A percentile compares a stretch with the other conserved stretches of the same genome.
phyloP scores from a whole-genome alignment of 1,139 yeast genomes.

The Debaryomyces sp. region DNA sequence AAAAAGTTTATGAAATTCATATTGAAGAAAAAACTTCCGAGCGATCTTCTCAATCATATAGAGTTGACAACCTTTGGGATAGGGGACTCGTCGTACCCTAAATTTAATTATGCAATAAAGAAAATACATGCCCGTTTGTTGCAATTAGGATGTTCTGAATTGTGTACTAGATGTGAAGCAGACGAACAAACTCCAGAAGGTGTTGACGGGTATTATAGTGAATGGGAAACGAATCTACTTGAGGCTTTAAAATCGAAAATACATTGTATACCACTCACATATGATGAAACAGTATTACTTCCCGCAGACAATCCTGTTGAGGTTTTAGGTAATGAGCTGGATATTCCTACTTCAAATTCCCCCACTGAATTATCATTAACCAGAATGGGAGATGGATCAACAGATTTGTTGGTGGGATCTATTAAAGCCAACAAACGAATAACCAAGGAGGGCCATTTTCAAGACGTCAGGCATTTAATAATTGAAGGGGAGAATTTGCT shows the following conservation, averaged over 20 bases:
- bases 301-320: conserved; percentile 43
- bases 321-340: conserved; percentile 25
- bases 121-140: conserved; percentile 76
- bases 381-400: conserved; percentile 14
- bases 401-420: conserved; percentile 34
- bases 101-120: conserved; percentile 81
- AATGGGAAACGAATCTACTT: conserved; percentile 66
- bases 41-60: conserved; percentile 62
- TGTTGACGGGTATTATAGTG: conserved; percentile 71
- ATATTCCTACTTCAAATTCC: conserved; percentile 14
- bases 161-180: conserved; percentile 79
- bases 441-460: conserved; percentile 76
- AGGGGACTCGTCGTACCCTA: conserved; percentile 93
- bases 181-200: conserved; percentile 87
- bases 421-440: conserved; percentile 57
- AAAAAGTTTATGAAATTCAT: conserved; percentile 72
- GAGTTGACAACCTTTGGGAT: conserved; percentile 78
- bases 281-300: conserved; percentile 41
- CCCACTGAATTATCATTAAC: conserved; percentile 23
- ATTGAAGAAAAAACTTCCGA: conserved; percentile 67
- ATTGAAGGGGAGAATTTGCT: conserved; percentile 39
- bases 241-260: conserved; percentile 39
- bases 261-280: conserved; percentile 28
- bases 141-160: conserved; percentile 81
- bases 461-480: conserved; percentile 76